Base-by-base conservation (phyloP, 169 alveolate species). In the Plasmodium chabaudi region DNA sequence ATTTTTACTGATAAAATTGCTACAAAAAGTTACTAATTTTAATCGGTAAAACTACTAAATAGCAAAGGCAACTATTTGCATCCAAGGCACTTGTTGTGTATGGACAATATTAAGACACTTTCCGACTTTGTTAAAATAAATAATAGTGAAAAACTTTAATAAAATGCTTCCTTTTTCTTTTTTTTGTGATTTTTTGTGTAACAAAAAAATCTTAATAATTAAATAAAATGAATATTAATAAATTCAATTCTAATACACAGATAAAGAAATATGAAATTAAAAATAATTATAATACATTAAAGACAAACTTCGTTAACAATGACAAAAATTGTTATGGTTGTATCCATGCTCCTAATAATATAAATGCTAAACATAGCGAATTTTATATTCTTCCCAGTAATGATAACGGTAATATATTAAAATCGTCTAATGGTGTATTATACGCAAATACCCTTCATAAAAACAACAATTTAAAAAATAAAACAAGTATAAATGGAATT, bases 151-250 rank as follows among this genome's bases (percentile, higher is more conserved):
- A 55, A 57, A 39, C 21, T 57, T 25, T 47, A 53, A 55, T 34
- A 67, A 75, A 63, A 67, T 23, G 57, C n/a, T 55, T 63, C 15
- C 42, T 65, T 65, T 65, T 65, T 65, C 74, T n/a, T 44, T 39
- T 25, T 60, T 9, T 25, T 55, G 15, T 27, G 53, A 21, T 75
- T 49, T 75, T 5, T 74, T 74, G 25, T 27, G 47, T 63, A 63
- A 17, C 42, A 65, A 79, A 47, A 44, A 79, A 79, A 65, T 53
- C 23, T 68, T 23, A 49, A 25, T 55, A 79, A 53, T 79, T 25
- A 42, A 47, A 46, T 69, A 79, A 64, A 65, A 79, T 79, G 89
- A 49, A 42, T 69, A 65, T 21, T 70, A 65, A 57, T 47, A 79
- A 67, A 79, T 39, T 65, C 53, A 67, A 59, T 65, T 53, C 64